Evolutionary conservation across 2,329 filamentous ascomycete species (phyloP).

Genomic region (Pseudocercospora fijiensis): DNA sequence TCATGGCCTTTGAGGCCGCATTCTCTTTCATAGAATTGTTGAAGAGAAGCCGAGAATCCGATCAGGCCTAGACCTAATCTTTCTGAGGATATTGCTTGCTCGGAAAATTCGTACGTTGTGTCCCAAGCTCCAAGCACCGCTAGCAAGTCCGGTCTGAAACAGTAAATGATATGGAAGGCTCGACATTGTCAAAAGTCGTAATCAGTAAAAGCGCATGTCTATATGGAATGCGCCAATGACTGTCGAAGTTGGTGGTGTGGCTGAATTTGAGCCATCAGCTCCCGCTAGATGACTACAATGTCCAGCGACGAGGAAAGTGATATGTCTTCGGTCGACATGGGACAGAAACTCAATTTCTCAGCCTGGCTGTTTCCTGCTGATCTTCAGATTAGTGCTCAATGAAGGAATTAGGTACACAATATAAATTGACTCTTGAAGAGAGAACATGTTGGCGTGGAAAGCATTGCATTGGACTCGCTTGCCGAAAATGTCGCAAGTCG

Average conservation of each 20-base stretch:
- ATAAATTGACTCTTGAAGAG: no score
- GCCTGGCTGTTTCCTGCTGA: background rate
- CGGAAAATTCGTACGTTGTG: slow-evolving; percentile 44
- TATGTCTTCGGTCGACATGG: background rate
- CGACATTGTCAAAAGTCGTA: background rate
- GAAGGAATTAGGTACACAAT: no score
- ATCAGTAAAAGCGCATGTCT: background rate
- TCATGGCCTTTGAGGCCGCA: slow-evolving; percentile 19
- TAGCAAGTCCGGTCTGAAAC: background rate
- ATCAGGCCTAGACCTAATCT: slow-evolving; percentile 28
- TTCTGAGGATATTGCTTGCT: slow-evolving; percentile 23
- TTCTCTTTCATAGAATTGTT: slow-evolving; percentile 26
- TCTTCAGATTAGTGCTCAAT: background rate
- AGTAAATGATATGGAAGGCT: background rate
- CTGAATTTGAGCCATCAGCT: background rate
- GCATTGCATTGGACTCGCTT: no score
- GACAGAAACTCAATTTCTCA: background rate
- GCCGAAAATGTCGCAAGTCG: background rate
- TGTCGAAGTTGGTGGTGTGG: background rate
- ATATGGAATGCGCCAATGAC: background rate
- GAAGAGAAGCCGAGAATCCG: slow-evolving; percentile 18
- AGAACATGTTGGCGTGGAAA: background rate
- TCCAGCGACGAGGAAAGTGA: background rate
- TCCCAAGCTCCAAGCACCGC: slow-evolving; percentile 24
- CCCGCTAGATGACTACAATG: background rate